Evolutionary conservation across 805 yeast genomes (phyloP).

Genomic region (Maudiozyma pseudohumilis): DNA sequence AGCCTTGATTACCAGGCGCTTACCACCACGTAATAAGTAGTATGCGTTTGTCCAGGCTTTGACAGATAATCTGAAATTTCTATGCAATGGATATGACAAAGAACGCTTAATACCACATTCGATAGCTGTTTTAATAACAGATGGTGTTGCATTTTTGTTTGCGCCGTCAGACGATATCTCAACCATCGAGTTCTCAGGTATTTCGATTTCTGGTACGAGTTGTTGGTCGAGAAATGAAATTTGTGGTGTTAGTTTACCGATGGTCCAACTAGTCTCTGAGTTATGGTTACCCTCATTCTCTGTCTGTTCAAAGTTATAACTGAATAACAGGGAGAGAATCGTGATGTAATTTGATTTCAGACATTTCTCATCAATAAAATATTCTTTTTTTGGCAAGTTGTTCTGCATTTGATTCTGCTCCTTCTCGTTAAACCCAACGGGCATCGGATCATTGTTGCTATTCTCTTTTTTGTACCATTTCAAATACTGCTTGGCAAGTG

Average conservation of each 20-base stretch:
- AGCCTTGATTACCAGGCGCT: constrained; percentile 48
- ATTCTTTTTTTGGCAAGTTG: constrained; percentile 51
- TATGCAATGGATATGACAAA: constrained; percentile 66
- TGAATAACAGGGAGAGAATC: constrained; percentile 58
- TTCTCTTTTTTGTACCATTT: constrained; percentile 39
- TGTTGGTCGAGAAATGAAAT: constrained; percentile 60
- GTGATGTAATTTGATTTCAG: constrained; percentile 51
- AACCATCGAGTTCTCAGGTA: not conserved
- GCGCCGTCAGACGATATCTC: not conserved
- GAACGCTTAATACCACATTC: constrained; percentile 63
- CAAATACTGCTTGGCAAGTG: constrained; percentile 34
- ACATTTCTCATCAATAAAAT: constrained; percentile 36
- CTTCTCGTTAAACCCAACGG: constrained; percentile 44
- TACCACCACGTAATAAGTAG: constrained; percentile 56
- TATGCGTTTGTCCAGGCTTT: constrained; percentile 73
- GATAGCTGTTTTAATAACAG: constrained; percentile 41
- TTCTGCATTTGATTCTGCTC: constrained; percentile 61
- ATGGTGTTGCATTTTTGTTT: constrained; percentile 6
- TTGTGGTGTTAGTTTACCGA: constrained; percentile 81
- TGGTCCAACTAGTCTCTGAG: constrained; percentile 88
- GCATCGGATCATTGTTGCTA: constrained; percentile 27
- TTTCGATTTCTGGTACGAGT: constrained; percentile 28
- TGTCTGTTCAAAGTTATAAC: constrained; percentile 64
- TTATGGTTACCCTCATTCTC: constrained; percentile 63
- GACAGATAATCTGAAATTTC: constrained; percentile 51